Conservation (phyloP, 192 early-diverging fungal species). For the Rhizophagus sp. region DNA sequence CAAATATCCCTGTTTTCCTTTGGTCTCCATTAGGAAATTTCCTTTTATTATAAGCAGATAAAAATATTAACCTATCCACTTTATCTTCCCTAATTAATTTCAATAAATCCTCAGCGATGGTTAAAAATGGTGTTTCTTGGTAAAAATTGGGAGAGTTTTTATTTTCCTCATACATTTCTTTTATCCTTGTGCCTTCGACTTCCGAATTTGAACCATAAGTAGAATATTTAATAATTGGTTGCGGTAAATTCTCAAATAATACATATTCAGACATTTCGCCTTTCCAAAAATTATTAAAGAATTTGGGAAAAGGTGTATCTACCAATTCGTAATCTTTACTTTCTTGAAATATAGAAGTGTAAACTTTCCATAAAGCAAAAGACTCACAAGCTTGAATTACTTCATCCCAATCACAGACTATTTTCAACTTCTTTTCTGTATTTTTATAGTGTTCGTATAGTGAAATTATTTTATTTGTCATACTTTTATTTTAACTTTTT, state of each 20-base stretch:
- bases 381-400: conserved; percentile 12
- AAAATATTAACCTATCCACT: conserved; percentile 18
- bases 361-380: conserved; percentile 21
- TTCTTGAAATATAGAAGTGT: no score
- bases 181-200: not conserved
- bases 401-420: conserved; percentile 23
- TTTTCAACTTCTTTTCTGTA: conserved; percentile 7
- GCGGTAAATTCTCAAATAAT: not conserved
- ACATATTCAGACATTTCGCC: not conserved
- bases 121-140: conserved; percentile 22
- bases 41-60: conserved; percentile 22
- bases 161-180: not conserved
- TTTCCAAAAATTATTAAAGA: not conserved
- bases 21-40: conserved; percentile 1
- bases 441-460: conserved; percentile 24
- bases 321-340: not conserved
- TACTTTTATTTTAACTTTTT: no score
- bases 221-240: conserved; percentile 5
- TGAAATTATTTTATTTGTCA: conserved; percentile 6
- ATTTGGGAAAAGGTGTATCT: not conserved
- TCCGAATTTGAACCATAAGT: conserved; percentile 13
- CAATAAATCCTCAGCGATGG: conserved; percentile 23
- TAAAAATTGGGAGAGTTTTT: conserved; percentile 22
- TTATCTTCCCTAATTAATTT: conserved; percentile 22
- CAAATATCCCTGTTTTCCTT: conserved; percentile 8